Percentiles rank a stretch among this genome's conserved stretches.
These are phyloP conservation scores for Pseudotulostoma volvatum DNA, from an alignment of 495 filamentous ascomycete genomes.

Conservation along the genomic window DNA sequence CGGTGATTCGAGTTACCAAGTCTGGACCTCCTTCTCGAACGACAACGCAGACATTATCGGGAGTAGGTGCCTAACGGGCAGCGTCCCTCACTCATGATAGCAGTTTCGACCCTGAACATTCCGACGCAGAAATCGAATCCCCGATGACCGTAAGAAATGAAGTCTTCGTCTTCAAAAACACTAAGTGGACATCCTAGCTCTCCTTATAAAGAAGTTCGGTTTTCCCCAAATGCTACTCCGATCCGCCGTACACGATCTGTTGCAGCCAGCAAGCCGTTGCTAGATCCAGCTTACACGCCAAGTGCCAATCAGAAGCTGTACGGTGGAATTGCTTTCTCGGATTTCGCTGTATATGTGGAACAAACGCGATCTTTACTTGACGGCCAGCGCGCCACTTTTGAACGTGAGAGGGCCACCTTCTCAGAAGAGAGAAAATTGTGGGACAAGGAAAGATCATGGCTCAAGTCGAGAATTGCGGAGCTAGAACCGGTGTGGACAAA, in stretches of 20 bases:
- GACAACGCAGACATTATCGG: too few relatives aligned
- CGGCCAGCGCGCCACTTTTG: conserved; percentile 22
- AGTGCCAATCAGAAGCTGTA: conserved; percentile 6
- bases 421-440: conserved; percentile 25
- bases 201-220: conserved; percentile 31
- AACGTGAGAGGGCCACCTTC: conserved; percentile 24
- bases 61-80: too few relatives aligned
- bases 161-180: too few relatives aligned
- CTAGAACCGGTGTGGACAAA: conserved; percentile 14
- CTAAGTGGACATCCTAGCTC: background rate
- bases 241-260: conserved; percentile 26
- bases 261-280: conserved; percentile 16
- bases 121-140: too few relatives aligned
- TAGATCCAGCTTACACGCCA: conserved; percentile 5
- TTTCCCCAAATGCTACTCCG: conserved; percentile 27
- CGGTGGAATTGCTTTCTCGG: conserved; percentile 5
- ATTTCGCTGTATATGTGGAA: conserved; percentile 21
- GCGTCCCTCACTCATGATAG: too few relatives aligned
- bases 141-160: too few relatives aligned
- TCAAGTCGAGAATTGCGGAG: conserved; percentile 24
- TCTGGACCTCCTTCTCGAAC: too few relatives aligned
- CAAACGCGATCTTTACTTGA: conserved; percentile 26
- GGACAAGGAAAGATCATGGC: conserved; percentile 23
- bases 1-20: too few relatives aligned
- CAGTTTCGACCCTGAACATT: too few relatives aligned